Base-by-base conservation (phyloP, 192 early-diverging fungal genomes). In the Backusella morwellensis region DNA sequence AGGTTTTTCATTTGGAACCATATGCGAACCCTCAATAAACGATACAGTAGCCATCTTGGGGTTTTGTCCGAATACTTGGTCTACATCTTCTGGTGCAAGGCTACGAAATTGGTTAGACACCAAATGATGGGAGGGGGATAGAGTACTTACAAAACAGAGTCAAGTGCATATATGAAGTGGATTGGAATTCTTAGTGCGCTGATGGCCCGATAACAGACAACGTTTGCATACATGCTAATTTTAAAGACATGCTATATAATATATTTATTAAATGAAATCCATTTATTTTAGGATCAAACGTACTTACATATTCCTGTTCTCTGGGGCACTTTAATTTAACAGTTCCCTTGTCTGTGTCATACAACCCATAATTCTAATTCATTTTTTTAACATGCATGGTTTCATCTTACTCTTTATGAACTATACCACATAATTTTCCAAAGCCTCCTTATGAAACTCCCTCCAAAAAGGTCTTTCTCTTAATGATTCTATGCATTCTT, bases 361-460 rank as follows among this genome's bases (percentile, higher is more conserved):
- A 44, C 77, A 87, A 67, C 1, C 86, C 87, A 59, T 83, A 79
- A 67, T 87, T 68, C 87, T 88, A 72, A 0, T 7, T 5, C 2
- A 56, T 69, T 54, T 19, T 52, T 23, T 36, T 68, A 52, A 9
- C 15, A 38, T 40, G 9, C 32, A 35, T 21, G 3, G 29, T 66
- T 1, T 9, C 4, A 29, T 35, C 63, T 14, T 17, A 3, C 75
- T 72, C 40, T 0, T 40, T 2, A 14, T 41, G 11, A 34, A 56
- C 36, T 80, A 75, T 86, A 90, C 89, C 32, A 91, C 41, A 73
- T 89, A 88, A 14, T 86, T 52, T 15, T 90, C 79, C 23, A 90
- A 70, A 50, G 81, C 82, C 38, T 90, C 88, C 47, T 83, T 77
- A 67, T 85, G 81, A 78, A 86, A 90, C 0, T 41, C 63, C 47